phyloP scores from a whole-genome alignment of 345 rosid species.

The Heritiera fomes region DNA sequence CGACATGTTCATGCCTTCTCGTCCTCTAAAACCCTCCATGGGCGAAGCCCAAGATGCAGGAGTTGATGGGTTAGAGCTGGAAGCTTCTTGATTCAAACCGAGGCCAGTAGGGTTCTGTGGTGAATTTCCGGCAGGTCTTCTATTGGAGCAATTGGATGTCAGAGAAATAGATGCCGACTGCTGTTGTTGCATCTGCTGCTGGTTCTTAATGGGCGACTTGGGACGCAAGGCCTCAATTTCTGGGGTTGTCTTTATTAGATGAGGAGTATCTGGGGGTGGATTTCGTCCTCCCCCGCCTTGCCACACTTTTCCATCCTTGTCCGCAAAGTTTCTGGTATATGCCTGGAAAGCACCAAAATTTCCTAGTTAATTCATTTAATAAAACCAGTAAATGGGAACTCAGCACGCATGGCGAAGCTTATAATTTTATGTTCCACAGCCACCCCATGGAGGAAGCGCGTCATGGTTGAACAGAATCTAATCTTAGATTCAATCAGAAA shows the following conservation, averaged over 20 bases:
- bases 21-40: conserved; percentile 63
- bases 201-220: conserved; percentile 96
- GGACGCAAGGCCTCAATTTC: conserved; percentile 92
- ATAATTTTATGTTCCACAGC: conserved; percentile 1
- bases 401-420: neutral
- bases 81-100: conserved; percentile 61
- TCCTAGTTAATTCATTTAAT: neutral
- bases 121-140: conserved; percentile 71
- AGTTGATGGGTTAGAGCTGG: conserved; percentile 59
- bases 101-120: conserved; percentile 61
- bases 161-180: conserved; percentile 67
- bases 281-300: conserved; percentile 98
- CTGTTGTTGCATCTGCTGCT: conserved; percentile 70
- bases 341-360: conserved; percentile 47
- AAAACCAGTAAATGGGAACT: neutral
- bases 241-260: conserved; percentile 79
- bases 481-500: neutral
- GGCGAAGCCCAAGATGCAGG: conserved; percentile 61
- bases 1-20: conserved; percentile 47
- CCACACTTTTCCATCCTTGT: conserved; percentile 97
- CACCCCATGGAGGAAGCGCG: neutral
- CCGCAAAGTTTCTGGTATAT: conserved; percentile 65
- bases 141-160: conserved; percentile 55
- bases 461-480: neutral
- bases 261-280: conserved; percentile 91